Base-by-base conservation (phyloP, 2,329 filamentous ascomycete genomes). In the Cercospora sesami region DNA sequence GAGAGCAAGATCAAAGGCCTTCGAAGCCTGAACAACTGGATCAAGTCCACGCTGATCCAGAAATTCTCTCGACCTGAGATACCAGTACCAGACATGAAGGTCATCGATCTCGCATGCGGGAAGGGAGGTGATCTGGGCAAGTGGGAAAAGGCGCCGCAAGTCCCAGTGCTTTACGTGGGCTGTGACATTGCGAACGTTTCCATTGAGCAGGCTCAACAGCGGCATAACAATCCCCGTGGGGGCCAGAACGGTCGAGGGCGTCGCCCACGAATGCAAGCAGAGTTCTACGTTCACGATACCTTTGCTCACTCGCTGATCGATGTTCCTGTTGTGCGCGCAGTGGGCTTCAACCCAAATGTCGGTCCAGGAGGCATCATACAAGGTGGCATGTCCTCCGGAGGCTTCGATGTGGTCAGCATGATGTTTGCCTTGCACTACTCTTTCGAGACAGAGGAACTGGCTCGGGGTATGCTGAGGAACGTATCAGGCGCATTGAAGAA, bases 341-440 rank as follows among this genome's bases (percentile, higher is more conserved):
- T 99, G 31, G 95, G 95, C 23, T 97, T 97, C 74, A 92, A 96
- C 75, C 84, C 86, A 0, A 90, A 89, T 68, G 87, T 85, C 14
- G 89, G 82, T 75, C 91, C 83, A 0, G 85, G 83, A 30, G 80
- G 85, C 36, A 83, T 86, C 73, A 82, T 82, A 81, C 91, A 88
- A 79, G 89, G 88, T 45, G 89, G 86, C 81, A 86, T 87, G 69
- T 88, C 88, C 63, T 90, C 90, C 65, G 94, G 94, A 48, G 83
- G 83, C 4, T 99, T 98, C 75, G 95, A 99, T 78, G 91, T 98
- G 51, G 94, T 99, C 71, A 93, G 91, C 77, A 97, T 97, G 88
- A 99, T 99, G 95, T 99, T 99, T 80, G 96, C 93, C 76, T 95
- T 99, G 89, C 95, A 99, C 81, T 99, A 99, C 79, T 94, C 95